These are phyloP conservation scores for Globisporangium spinosum DNA, from an alignment of 352 stramenopile genomes.

Conservation along the genomic window DNA sequence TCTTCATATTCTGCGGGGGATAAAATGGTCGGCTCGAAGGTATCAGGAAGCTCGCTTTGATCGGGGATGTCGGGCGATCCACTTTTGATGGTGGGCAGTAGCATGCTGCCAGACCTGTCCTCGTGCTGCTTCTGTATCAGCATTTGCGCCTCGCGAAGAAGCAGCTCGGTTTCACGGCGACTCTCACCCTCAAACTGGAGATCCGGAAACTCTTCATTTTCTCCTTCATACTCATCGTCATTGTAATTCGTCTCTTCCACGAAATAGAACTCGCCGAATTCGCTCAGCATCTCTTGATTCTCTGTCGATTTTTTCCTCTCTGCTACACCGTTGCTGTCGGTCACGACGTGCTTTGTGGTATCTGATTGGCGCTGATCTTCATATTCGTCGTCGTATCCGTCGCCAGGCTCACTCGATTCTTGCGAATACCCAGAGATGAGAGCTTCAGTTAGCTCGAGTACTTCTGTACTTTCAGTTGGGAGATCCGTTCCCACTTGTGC, in stretches of 20 bases:
- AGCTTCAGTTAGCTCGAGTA: neutral
- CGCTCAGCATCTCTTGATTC: neutral
- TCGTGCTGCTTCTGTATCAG: constrained; percentile 28
- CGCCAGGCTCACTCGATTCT: neutral
- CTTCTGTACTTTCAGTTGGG: neutral
- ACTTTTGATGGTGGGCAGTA: neutral
- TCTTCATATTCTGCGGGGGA: neutral
- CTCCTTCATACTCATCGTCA: constrained; percentile 5
- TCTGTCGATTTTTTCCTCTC: neutral
- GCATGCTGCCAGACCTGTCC: neutral
- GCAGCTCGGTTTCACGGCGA: constrained; percentile 29
- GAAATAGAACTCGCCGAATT: neutral
- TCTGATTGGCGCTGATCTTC: neutral
- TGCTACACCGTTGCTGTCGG: neutral
- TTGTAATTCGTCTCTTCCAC: constrained; percentile 23
- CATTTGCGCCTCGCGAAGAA: constrained; percentile 38
- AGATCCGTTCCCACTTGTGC: neutral
- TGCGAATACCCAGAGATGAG: neutral
- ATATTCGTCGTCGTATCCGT: constrained; percentile 18
- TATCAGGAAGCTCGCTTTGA: neutral
- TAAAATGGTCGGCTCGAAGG: neutral
- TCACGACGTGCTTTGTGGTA: too few species aligned
- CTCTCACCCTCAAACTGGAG: constrained; percentile 20
- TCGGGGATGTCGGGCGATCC: constrained; percentile 1
- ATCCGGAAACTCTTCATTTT: constrained; percentile 11